Base-by-base conservation (phyloP, 2,329 filamentous ascomycete species). In the Pseudogymnoascus sp. region DNA sequence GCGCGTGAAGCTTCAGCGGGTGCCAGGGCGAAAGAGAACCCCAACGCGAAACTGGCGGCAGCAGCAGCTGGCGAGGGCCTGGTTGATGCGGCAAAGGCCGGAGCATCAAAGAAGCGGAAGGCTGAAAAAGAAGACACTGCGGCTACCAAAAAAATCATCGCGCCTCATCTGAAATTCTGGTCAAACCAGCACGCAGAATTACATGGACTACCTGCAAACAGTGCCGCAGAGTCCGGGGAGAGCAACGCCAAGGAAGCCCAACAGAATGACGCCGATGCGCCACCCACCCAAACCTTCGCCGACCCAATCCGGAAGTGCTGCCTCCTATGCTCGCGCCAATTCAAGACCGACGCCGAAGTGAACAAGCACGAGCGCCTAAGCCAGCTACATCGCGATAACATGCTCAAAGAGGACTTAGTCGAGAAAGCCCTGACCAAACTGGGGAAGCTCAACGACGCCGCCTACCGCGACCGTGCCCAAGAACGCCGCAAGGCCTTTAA, bases 131-230 rank as follows among this genome's bases (percentile, higher is more conserved):
- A 60, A n/a, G 77, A 77, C 12, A 61, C 70, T 4, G 68, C 69
- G 1, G 71, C 66, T 46, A 70, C 70, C 50, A 79, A 78, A 65
- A 79, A 84, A 67, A 77, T 80, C 6, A 79, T 87, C 60, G 82
- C 85, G 3, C 84, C 86, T 0, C 86, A 89, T 73, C 78, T 90
- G 53, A 85, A 89, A 73, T 88, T 88, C 73, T 90, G 87, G 87
- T 84, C 85, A 59, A 85, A 89, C 69, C 84, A 87, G 60, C 86
- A 89, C 70, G 86, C 86, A 1, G 86, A 90, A 69, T 76, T 89
- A 23, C 85, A 88, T 69, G 82, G 84, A 64, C 80, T 76, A 65
- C 74, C 62, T 66, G 75, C 61, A 71, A 82, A 74, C 67, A 74
- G 74, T 4, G 72, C 63, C 34, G 72, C 75, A 73, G 70, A 70